Evolutionary conservation across 805 yeast genomes (phyloP), one percentile per base, ranked within the genome.

Genomic region (Nakazawaea ishiwadae): DNA sequence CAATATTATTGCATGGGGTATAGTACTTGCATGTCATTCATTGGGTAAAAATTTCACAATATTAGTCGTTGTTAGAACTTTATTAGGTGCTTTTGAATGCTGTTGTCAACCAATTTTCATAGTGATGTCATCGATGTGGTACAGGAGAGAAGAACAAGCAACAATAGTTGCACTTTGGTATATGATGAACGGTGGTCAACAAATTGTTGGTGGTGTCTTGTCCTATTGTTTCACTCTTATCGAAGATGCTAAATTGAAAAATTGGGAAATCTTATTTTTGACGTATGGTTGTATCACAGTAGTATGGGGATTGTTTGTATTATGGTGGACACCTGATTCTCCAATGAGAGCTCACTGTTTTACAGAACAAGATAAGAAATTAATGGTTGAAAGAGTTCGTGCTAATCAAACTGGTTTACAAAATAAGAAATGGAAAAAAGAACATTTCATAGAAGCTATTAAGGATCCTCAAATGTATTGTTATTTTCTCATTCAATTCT

Each of bases 201-300:
- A 58, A 4, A 27, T 47, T 6, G 43, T 45, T 15, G 62, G 63
- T 37, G 60, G 59, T 42, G 42, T 55, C 6, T 49, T 62, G 34
- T 62, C 64, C 6, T 60, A 57, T 37, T 61, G 63, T 43, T 51
- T 62, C 32, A 59, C 58, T 10, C 53, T 51, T 28, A 52, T 56
- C 48, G 43, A 45, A 6, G 50, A 55, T 12, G 31, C 58, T 8
- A 28, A 53, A 2, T 45, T 65, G 15, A 53, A 52, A 2, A 58
- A 61, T 9, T 81, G 85, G 84, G 71, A 73, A 48, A 52, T 79
- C 15, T 68, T 78, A 42, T 72, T 69, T 27, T 71, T 78, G 38
- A 66, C 73, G 39, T 87, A 84, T 35, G 71, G 77, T 9, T 54
- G 76, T 33, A 75, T 84, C 0, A 59, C 77, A 16, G 21, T 70